Conservation (phyloP, 1,284 basidiomycete species). For the Cryptococcus hybrid region DNA sequence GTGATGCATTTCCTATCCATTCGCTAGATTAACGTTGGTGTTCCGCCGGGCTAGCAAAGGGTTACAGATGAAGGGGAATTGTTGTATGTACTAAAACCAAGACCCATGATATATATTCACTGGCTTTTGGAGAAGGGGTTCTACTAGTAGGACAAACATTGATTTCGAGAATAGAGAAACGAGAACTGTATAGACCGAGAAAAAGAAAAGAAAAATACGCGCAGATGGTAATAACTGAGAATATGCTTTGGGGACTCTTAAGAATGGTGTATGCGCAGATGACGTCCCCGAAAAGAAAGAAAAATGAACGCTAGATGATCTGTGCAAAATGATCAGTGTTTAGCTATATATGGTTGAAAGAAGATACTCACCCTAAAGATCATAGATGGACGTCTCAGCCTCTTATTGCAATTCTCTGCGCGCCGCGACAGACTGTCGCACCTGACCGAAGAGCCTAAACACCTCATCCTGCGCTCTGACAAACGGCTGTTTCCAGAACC, state of each 20-base stretch:
- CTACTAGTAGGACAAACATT: conserved; percentile 12
- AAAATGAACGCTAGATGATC: conserved; percentile 2
- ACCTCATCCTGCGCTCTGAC: conserved; percentile 47
- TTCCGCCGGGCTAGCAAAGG: conserved; percentile 4
- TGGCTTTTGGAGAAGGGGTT: conserved; percentile 1
- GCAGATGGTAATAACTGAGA: background rate
- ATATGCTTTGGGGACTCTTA: background rate
- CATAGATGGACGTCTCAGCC: background rate
- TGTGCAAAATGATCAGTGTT: background rate
- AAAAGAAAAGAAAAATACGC: background rate
- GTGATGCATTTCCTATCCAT: conserved; percentile 2
- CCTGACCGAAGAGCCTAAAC: conserved; percentile 36
- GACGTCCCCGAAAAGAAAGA: background rate
- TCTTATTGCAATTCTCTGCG: conserved; percentile 14
- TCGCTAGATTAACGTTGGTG: conserved; percentile 6
- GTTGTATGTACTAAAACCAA: conserved; percentile 3
- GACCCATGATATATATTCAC: conserved; percentile 1
- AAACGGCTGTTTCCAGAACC: conserved; percentile 51
- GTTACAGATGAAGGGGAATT: conserved; percentile 5
- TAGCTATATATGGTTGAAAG: background rate
- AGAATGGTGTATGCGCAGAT: conserved; percentile 1
- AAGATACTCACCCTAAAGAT: background rate
- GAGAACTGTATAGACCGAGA: conserved; percentile 3
- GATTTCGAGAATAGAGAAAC: conserved; percentile 2
- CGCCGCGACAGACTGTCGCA: conserved; percentile 7